phyloP scores from a whole-genome alignment of 1,284 basidiomycete species.

The Takashimella tepidaria region DNA sequence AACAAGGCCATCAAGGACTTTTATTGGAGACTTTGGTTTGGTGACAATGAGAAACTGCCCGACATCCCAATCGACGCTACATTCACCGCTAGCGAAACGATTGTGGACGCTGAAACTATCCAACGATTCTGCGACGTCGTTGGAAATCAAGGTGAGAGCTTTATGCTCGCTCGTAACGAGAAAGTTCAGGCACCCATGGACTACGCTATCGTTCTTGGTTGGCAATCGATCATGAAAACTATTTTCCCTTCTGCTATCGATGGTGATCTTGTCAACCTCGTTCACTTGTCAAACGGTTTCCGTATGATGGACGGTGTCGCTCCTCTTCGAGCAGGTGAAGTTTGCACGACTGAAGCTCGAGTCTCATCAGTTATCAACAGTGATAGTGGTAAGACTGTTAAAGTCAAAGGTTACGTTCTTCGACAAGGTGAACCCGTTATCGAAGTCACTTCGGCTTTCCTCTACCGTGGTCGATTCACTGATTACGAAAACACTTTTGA shows the following conservation, averaged over 20 bases:
- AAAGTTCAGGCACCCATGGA: constrained; percentile 89
- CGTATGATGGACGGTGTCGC: constrained; percentile 72
- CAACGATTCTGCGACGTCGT: constrained; percentile 90
- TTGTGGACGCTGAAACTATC: constrained; percentile 67
- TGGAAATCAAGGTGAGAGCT: constrained; percentile 85
- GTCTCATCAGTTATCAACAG: constrained; percentile 87
- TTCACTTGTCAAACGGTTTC: constrained; percentile 96
- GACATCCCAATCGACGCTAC: constrained; percentile 66
- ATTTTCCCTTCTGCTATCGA: constrained; percentile 90
- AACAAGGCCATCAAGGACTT: constrained; percentile 92
- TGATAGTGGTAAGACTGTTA: constrained; percentile 88
- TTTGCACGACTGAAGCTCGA: constrained; percentile 81
- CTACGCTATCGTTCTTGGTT: constrained; percentile 95
- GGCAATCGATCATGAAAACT: constrained; percentile 96
- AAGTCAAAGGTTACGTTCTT: constrained; percentile 80
- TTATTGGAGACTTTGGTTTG: constrained; percentile 96
- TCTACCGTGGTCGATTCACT: constrained; percentile 89
- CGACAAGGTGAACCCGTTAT: constrained; percentile 74
- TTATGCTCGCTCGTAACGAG: constrained; percentile 69
- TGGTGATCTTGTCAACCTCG: constrained; percentile 89
- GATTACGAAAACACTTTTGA: constrained; percentile 97
- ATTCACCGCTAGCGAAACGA: constrained; percentile 77
- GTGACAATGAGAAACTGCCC: constrained; percentile 70
- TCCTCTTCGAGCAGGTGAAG: constrained; percentile 76
- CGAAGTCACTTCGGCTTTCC: constrained; percentile 90